Conservation (phyloP, 441 rosid species). For the Hypseocharis bilobata region DNA sequence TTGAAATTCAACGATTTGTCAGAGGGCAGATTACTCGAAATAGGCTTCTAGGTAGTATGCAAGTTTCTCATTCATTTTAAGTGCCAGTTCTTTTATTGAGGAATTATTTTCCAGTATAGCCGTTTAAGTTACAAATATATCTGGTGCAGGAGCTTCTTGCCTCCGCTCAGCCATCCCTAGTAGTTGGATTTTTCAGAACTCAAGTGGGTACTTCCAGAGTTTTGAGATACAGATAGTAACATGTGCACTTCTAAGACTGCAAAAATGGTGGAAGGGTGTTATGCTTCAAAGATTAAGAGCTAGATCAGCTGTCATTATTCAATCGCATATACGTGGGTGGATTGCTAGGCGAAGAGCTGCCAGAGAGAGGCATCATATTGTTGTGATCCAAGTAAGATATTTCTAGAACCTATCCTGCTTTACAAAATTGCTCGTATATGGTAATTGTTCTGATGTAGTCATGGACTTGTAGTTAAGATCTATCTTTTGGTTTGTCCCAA, state of each 20-base stretch:
- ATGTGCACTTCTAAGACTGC: slow-evolving; percentile 44
- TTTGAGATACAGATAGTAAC: slow-evolving; percentile 24
- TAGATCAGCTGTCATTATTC: slow-evolving; percentile 48
- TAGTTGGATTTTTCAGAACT: slow-evolving; percentile 16
- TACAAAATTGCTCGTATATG: background rate
- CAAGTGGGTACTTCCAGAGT: slow-evolving; percentile 25
- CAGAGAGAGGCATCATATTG: slow-evolving; percentile 35
- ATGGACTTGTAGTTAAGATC: background rate
- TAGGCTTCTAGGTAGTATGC: slow-evolving; percentile 49
- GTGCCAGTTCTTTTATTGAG: background rate
- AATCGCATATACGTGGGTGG: slow-evolving; percentile 51
- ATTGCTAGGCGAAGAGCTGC: slow-evolving; percentile 39
- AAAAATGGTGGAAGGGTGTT: slow-evolving; percentile 74
- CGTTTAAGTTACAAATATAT: slow-evolving; percentile 7
- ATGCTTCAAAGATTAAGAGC: slow-evolving; percentile 36
- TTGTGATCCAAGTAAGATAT: slow-evolving; percentile 55
- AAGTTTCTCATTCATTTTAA: slow-evolving; percentile 13
- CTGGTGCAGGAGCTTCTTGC: slow-evolving; percentile 37
- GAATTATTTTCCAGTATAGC: background rate
- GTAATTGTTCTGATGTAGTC: background rate
- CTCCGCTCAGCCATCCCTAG: slow-evolving; percentile 18
- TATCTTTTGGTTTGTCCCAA: background rate
- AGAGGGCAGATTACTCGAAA: slow-evolving; percentile 46
- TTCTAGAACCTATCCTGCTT: background rate
- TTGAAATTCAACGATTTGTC: slow-evolving; percentile 45